Conservation (phyloP, 495 filamentous ascomycete species). For the Symbiotaphrina buchneri region DNA sequence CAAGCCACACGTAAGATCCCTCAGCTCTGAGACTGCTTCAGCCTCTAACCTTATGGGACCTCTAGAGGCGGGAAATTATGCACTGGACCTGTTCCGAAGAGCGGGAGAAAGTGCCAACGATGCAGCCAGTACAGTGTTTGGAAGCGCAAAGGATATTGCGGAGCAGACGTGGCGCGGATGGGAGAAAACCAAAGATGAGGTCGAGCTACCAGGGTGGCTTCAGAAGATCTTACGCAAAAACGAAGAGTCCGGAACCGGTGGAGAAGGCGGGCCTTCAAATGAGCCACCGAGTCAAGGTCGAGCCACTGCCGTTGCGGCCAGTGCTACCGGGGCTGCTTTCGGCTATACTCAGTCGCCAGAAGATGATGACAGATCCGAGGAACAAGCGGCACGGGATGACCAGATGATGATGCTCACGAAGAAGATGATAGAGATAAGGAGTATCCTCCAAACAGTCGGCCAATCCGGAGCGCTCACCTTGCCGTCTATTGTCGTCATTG, state of each 20-base stretch:
- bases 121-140: slow-evolving; percentile 41
- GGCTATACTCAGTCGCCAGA: slow-evolving; percentile 54
- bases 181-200: slow-evolving; percentile 57
- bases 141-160: slow-evolving; percentile 46
- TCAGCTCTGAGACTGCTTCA: background rate
- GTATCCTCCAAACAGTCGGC: slow-evolving; percentile 71
- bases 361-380: slow-evolving; percentile 37
- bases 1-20: slow-evolving; percentile 64
- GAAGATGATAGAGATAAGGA: slow-evolving; percentile 98
- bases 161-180: slow-evolving; percentile 61
- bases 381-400: slow-evolving; percentile 61
- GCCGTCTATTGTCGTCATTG: slow-evolving; percentile 95
- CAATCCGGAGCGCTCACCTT: slow-evolving; percentile 72
- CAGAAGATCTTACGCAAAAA: slow-evolving; percentile 43
- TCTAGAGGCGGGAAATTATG: slow-evolving; percentile 73
- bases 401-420: slow-evolving; percentile 99
- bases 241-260: slow-evolving; percentile 21
- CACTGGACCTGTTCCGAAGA: slow-evolving; percentile 50
- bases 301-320: slow-evolving; percentile 26
- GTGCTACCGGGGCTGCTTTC: slow-evolving; percentile 49
- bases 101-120: slow-evolving; percentile 43
- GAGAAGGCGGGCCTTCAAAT: slow-evolving; percentile 31
- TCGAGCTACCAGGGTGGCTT: slow-evolving; percentile 72
- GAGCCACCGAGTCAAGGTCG: slow-evolving; percentile 40
- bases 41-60: background rate